A percentile compares a stretch with the other conserved stretches of the same genome.
Evolutionary conservation across 805 yeast species (phyloP).

Genomic region (Wickerhamomyces rabaulensis): DNA sequence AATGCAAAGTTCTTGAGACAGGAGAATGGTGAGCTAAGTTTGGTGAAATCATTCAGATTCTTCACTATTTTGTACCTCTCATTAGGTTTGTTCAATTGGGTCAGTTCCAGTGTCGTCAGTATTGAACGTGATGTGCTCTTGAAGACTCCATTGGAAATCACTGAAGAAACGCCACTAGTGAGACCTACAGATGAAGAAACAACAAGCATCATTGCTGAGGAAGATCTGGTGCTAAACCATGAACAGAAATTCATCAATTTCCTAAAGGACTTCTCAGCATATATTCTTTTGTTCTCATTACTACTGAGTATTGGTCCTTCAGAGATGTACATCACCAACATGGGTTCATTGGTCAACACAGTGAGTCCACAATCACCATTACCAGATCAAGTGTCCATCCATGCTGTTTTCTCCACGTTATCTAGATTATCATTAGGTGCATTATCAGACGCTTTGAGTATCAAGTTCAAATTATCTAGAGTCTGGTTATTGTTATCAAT

Average conservation of each 20-base stretch:
- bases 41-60: conserved; percentile 46
- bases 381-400: conserved; percentile 50
- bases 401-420: conserved; percentile 63
- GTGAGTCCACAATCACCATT: conserved; percentile 22
- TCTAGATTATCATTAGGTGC: conserved; percentile 66
- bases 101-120: conserved; percentile 59
- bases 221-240: conserved; percentile 24
- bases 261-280: conserved; percentile 49
- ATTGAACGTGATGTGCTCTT: conserved; percentile 31
- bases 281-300: conserved; percentile 58
- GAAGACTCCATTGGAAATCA: conserved; percentile 15
- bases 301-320: conserved; percentile 74
- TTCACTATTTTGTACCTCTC: conserved; percentile 49
- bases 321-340: conserved; percentile 78
- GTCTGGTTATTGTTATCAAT: conserved; percentile 27
- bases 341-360: conserved; percentile 60
- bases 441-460: conserved; percentile 53
- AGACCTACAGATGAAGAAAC: conserved; percentile 18
- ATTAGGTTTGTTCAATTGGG: conserved; percentile 55
- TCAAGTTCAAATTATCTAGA: conserved; percentile 21
- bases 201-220: conserved; percentile 19
- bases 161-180: conserved; percentile 31
- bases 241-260: conserved; percentile 12
- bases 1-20: conserved; percentile 29
- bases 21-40: conserved; percentile 31